These are phyloP conservation scores for Xylariomycetidae sp. DNA, from an alignment of 2,329 filamentous ascomycete species.

Conservation along the genomic window DNA sequence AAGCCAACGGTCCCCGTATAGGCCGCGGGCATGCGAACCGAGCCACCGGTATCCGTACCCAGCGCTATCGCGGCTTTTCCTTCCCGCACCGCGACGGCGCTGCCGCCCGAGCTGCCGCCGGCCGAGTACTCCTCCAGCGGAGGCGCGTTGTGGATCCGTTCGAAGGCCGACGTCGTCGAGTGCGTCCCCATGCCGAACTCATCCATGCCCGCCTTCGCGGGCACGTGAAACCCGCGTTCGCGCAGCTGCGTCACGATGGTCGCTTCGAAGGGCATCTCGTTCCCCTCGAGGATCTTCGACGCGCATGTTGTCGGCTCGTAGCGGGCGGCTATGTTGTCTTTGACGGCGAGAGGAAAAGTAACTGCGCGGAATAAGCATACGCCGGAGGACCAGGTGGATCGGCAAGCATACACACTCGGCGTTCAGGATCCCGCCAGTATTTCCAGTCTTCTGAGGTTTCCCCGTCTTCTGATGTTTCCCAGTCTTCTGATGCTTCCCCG, in stretches of 20 bases:
- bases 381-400: too few relatives aligned
- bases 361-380: too few relatives aligned
- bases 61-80: conserved; percentile 58
- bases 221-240: conserved; percentile 53
- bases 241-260: conserved; percentile 69
- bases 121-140: conserved; percentile 46
- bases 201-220: conserved; percentile 87
- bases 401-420: too few relatives aligned
- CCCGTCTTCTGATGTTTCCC: too few relatives aligned
- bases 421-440: too few relatives aligned
- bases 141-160: conserved; percentile 52
- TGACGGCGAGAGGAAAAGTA: conserved; percentile 57
- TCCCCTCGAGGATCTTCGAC: conserved; percentile 65
- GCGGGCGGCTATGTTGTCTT: conserved; percentile 69
- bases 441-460: too few relatives aligned
- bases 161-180: conserved; percentile 61
- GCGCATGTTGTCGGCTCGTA: conserved; percentile 74
- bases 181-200: conserved; percentile 96
- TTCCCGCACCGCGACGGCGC: conserved; percentile 73
- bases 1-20: conserved; percentile 81
- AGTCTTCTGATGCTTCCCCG: too few relatives aligned
- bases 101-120: conserved; percentile 89
- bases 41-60: conserved; percentile 91
- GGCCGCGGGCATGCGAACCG: conserved; percentile 78
- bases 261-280: conserved; percentile 73